Evolutionary conservation across 129 eudicot genomes (phyloP).

Genomic region (Tagetes erecta): DNA sequence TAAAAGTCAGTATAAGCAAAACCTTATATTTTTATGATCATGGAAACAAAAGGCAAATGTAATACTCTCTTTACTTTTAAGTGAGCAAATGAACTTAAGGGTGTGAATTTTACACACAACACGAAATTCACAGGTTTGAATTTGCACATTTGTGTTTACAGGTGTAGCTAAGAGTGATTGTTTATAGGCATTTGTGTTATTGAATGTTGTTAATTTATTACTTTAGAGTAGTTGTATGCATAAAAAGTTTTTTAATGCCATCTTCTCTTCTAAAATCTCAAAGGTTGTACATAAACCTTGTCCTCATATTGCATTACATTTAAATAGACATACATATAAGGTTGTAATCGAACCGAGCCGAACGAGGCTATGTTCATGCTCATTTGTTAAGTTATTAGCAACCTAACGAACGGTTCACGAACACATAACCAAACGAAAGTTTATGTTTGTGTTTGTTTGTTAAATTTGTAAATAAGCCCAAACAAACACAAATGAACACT

Average conservation of each 20-base stretch:
- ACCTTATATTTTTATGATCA: slow-evolving; percentile 1
- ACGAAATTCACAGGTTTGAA: not conserved
- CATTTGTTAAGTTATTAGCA: not conserved
- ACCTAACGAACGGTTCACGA: not conserved
- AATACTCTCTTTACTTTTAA: not conserved
- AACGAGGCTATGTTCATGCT: not conserved
- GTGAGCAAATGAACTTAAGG: not conserved
- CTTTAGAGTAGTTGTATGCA: not conserved
- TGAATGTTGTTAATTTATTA: not conserved
- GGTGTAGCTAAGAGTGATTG: not conserved
- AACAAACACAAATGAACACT: no score
- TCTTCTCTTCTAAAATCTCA: not conserved
- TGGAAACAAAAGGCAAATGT: not conserved
- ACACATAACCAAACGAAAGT: no score
- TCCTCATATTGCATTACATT: not conserved
- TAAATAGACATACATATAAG: not conserved
- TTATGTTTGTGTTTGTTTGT: no score
- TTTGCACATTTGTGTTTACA: not conserved
- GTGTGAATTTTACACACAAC: not conserved
- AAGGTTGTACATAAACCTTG: not conserved
- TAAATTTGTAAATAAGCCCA: no score
- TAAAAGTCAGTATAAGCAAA: slow-evolving; percentile 15
- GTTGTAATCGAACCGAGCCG: not conserved
- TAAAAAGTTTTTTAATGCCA: not conserved
- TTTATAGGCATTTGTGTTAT: not conserved